These are phyloP conservation scores for Cyclotella distinguenda DNA, from an alignment of 108 stramenopile species.

Conservation along the genomic window DNA sequence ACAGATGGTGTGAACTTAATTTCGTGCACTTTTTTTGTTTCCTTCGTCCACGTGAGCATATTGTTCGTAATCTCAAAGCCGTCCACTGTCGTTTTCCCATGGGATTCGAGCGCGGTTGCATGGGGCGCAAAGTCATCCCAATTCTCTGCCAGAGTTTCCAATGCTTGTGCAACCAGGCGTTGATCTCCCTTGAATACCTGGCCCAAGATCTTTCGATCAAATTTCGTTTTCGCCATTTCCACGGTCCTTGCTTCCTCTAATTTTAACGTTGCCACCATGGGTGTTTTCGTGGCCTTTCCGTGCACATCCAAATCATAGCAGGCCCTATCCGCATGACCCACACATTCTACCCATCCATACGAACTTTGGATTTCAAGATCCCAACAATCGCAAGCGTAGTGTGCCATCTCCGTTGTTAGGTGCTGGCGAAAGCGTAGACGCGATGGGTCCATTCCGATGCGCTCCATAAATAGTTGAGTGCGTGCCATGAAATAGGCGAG, in stretches of 20 bases:
- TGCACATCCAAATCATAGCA: constrained; percentile 98
- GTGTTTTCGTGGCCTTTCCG: constrained; percentile 91
- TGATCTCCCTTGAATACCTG: constrained; percentile 92
- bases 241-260: constrained; percentile 82
- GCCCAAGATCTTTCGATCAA: constrained; percentile 89
- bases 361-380: constrained; percentile 97
- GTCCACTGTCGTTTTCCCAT: constrained; percentile 86
- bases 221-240: constrained; percentile 86
- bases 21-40: constrained; percentile 89
- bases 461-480: constrained; percentile 96
- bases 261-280: constrained; percentile 89
- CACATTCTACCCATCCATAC: constrained; percentile 99
- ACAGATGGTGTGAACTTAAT: constrained; percentile 97
- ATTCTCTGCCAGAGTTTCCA: constrained; percentile 90
- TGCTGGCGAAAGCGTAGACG: constrained; percentile 98
- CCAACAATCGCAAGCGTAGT: constrained; percentile 99
- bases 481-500: constrained; percentile 99
- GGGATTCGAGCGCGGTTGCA: constrained; percentile 80
- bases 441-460: constrained; percentile 94
- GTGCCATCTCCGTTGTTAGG: constrained; percentile 99
- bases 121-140: constrained; percentile 91
- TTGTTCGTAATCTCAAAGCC: constrained; percentile 89
- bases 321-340: constrained; percentile 99
- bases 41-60: constrained; percentile 90
- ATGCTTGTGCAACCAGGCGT: constrained; percentile 84